Evolutionary conservation across 257 asterid species (phyloP).

Genomic region (Forsythia viridissima): DNA sequence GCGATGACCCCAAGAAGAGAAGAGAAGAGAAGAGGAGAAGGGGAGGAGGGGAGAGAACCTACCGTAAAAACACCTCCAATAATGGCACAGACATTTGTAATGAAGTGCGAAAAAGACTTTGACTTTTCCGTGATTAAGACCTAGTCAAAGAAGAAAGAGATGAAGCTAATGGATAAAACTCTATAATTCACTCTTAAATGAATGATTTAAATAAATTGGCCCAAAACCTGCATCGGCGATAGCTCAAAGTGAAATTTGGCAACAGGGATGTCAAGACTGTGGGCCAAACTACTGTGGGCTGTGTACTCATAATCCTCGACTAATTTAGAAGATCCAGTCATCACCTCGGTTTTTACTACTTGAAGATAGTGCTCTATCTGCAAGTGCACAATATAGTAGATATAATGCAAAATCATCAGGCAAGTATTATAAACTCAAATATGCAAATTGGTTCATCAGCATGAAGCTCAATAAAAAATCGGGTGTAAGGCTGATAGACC

Average conservation of each 20-base stretch:
- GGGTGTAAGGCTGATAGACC: background rate
- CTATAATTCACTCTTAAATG: background rate
- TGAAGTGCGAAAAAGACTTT: conserved; percentile 82
- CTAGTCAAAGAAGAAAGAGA: conserved; percentile 32
- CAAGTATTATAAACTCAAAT: background rate
- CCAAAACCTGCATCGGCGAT: conserved; percentile 90
- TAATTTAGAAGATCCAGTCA: conserved; percentile 74
- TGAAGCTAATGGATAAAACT: conserved; percentile 3
- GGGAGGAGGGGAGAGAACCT: conserved; percentile 11
- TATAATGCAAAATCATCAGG: background rate
- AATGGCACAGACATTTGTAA: conserved; percentile 83
- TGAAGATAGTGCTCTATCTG: conserved; percentile 98
- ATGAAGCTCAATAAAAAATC: background rate
- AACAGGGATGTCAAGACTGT: conserved; percentile 74
- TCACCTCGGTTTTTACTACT: conserved; percentile 91
- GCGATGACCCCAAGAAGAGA: too few species aligned
- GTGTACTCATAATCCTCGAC: conserved; percentile 93
- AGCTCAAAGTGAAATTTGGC: conserved; percentile 85
- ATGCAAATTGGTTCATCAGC: background rate
- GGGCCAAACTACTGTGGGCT: conserved; percentile 91
- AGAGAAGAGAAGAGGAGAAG: background rate
- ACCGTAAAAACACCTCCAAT: conserved; percentile 97
- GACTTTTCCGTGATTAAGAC: conserved; percentile 68
- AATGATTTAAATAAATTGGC: conserved; percentile 7
- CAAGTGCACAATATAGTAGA: conserved; percentile 20